Conservation (phyloP, 2,329 filamentous ascomycete genomes). For the Fusarium graminum region DNA sequence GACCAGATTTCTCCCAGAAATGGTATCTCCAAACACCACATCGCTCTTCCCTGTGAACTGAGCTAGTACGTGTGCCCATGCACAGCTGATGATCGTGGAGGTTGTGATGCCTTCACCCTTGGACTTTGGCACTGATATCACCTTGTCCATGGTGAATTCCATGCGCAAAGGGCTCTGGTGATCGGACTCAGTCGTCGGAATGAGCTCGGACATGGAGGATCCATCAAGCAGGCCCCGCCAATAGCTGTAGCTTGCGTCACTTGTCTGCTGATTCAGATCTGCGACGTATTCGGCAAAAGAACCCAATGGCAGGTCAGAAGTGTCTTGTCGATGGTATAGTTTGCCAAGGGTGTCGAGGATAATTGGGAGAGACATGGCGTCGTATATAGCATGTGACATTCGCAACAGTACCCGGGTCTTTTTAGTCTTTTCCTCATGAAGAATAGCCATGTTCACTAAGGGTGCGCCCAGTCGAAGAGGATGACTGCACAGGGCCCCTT, state of each 20-base stretch:
- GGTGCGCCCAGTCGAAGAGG: not conserved
- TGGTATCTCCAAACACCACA: not conserved
- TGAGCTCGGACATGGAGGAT: not conserved
- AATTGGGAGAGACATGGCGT: not conserved
- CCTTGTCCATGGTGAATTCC: not conserved
- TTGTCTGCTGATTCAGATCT: not conserved
- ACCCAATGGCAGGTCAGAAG: not conserved
- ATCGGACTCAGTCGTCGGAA: not conserved
- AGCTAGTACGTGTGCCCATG: constrained; percentile 13
- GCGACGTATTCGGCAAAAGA: not conserved
- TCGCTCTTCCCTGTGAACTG: constrained; percentile 6
- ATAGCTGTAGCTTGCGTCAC: not conserved
- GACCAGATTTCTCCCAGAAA: not conserved
- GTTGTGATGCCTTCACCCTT: not conserved
- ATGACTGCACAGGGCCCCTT: not conserved
- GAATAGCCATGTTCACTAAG: not conserved
- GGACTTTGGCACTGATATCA: not conserved
- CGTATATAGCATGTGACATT: not conserved
- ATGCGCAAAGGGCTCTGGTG: not conserved
- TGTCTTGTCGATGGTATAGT: not conserved
- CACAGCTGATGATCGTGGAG: constrained; percentile 10
- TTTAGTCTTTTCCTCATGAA: not conserved
- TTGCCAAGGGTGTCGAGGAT: not conserved
- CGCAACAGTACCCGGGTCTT: not conserved
- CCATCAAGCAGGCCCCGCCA: not conserved